Evolutionary conservation across 352 stramenopile genomes (phyloP).

Genomic region (Globisporangium radiosum): DNA sequence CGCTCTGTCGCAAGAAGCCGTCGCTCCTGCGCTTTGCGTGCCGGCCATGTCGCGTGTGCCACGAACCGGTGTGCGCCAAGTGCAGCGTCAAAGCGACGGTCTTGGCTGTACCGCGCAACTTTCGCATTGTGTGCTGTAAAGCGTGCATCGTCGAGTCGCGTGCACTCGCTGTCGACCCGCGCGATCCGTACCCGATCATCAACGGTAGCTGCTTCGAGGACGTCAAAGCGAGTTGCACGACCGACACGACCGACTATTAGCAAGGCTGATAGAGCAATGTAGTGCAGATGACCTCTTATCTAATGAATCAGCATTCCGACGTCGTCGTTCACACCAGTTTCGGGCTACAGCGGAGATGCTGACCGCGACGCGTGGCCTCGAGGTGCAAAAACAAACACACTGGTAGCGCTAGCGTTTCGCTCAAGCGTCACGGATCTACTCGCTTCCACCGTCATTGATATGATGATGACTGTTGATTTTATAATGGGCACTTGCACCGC

Average conservation of each 20-base stretch:
- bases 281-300: too few relatives aligned
- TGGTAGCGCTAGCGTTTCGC: too few relatives aligned
- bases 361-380: too few relatives aligned
- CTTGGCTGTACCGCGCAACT: constrained; percentile 25
- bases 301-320: too few relatives aligned
- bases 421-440: too few relatives aligned
- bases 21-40: constrained; percentile 21
- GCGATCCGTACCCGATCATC: constrained; percentile 37
- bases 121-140: constrained; percentile 45
- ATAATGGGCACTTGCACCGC: too few relatives aligned
- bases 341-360: too few relatives aligned
- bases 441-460: too few relatives aligned
- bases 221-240: constrained; percentile 2
- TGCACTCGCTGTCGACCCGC: constrained; percentile 27
- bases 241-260: constrained; percentile 1
- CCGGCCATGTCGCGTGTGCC: constrained; percentile 35
- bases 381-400: too few relatives aligned
- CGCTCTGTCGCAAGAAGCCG: constrained; percentile 16
- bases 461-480: too few relatives aligned
- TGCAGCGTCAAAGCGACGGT: constrained; percentile 41
- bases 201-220: constrained; percentile 9
- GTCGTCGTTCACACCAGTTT: too few relatives aligned
- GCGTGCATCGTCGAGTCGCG: constrained; percentile 36
- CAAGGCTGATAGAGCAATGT: too few relatives aligned
- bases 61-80: constrained; percentile 31